Evolutionary conservation across 2,329 filamentous ascomycete species (phyloP).

Genomic region (Penicillium palitans): DNA sequence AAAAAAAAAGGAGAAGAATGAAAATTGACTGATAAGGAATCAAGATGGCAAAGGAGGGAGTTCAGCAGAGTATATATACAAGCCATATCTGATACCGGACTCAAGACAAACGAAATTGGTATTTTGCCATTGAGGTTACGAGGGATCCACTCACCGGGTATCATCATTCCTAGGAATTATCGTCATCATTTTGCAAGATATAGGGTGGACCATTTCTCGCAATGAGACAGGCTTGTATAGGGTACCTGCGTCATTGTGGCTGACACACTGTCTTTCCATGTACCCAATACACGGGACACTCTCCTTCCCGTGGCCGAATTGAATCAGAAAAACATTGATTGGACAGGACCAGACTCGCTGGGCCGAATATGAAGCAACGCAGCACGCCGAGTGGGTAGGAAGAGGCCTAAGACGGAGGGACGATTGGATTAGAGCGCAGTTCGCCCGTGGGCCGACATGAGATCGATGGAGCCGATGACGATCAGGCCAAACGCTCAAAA

Average conservation of each 20-base stretch:
- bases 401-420: conserved; percentile 2
- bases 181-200: conserved; percentile 33
- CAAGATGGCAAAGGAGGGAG: conserved; percentile 6
- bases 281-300: conserved; percentile 20
- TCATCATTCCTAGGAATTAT: conserved; percentile 43
- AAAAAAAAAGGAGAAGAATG: conserved; percentile 4
- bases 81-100: conserved; percentile 14
- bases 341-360: conserved; percentile 11
- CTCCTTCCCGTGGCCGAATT: conserved; percentile 3
- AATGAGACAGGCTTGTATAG: conserved; percentile 12
- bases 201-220: conserved; percentile 11
- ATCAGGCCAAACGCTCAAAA: conserved; percentile 32
- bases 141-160: conserved; percentile 33
- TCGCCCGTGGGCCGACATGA: conserved; percentile 29
- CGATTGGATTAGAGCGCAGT: conserved; percentile 27
- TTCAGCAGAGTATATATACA: conserved; percentile 24
- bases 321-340: conserved; percentile 14
- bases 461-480: conserved; percentile 38
- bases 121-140: conserved; percentile 19
- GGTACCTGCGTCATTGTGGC: conserved; percentile 25
- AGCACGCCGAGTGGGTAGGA: conserved; percentile 30
- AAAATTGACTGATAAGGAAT: conserved; percentile 20
- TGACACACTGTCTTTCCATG: conserved; percentile 11
- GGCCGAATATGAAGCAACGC: conserved; percentile 24
- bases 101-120: conserved; percentile 16